phyloP scores from a whole-genome alignment of 176 grass and related monocot species.

The Oryza australiensis region DNA sequence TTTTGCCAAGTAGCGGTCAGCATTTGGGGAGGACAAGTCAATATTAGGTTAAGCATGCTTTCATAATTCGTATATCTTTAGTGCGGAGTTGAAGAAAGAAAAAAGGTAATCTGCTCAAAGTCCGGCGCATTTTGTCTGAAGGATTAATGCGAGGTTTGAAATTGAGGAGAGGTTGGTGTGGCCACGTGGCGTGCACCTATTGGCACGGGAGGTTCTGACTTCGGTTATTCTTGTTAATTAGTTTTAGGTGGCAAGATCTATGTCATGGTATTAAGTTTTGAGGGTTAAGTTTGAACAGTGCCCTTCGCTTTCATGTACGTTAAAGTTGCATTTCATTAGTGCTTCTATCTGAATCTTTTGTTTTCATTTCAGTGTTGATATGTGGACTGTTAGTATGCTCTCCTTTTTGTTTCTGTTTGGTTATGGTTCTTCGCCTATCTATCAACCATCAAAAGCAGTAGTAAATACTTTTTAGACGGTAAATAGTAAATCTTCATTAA shows the following conservation, averaged over 20 bases:
- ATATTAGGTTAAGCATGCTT: slow-evolving; percentile 29
- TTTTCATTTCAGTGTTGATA: not conserved
- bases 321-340: slow-evolving; percentile 35
- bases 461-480: not conserved
- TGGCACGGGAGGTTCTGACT: slow-evolving; percentile 20
- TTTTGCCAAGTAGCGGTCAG: slow-evolving; percentile 20
- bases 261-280: slow-evolving; percentile 28
- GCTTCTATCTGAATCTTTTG: not conserved
- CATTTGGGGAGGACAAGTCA: slow-evolving; percentile 37
- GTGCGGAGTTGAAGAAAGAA: not conserved
- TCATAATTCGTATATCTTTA: slow-evolving; percentile 1
- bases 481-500: not conserved
- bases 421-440: not conserved
- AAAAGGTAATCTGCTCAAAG: slow-evolving; percentile 12
- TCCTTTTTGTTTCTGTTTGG: not conserved
- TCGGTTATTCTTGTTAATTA: not conserved
- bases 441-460: not conserved
- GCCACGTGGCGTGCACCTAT: not conserved
- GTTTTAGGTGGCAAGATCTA: slow-evolving; percentile 35
- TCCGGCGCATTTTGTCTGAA: slow-evolving; percentile 28
- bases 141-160: slow-evolving; percentile 32
- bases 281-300: slow-evolving; percentile 23
- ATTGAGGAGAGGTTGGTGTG: not conserved
- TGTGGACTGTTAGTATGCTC: not conserved
- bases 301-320: slow-evolving; percentile 44